Evolutionary conservation across 2,329 filamentous ascomycete species (phyloP).

Genomic region (Fusarium nodosum): DNA sequence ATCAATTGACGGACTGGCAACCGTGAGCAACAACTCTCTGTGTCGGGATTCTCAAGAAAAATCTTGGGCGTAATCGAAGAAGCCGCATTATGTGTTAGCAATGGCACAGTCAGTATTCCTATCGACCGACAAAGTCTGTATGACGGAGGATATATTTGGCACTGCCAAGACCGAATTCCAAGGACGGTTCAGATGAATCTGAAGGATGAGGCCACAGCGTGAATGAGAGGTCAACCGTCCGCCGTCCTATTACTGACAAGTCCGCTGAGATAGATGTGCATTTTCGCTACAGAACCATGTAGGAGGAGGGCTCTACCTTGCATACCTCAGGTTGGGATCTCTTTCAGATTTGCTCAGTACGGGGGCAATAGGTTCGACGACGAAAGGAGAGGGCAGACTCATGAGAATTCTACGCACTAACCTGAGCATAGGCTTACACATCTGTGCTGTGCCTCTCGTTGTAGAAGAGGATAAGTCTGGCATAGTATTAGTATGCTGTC

Average conservation of each 20-base stretch:
- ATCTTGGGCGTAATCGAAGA: neutral
- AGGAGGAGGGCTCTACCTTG: neutral
- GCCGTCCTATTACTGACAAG: neutral
- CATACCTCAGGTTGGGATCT: neutral
- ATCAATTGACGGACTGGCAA: neutral
- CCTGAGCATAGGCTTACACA: conserved; percentile 1
- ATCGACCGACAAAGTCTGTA: neutral
- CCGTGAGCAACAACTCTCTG: neutral
- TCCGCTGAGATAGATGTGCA: neutral
- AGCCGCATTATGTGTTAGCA: neutral
- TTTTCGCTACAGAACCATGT: neutral
- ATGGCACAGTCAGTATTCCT: neutral
- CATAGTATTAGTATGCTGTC: conserved; percentile 18
- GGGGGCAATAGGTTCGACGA: neutral
- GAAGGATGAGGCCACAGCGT: neutral
- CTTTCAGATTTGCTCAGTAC: neutral
- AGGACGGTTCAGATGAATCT: conserved; percentile 18
- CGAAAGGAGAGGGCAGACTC: conserved; percentile 6
- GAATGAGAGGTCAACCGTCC: neutral
- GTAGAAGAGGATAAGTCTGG: conserved; percentile 4
- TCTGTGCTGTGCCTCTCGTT: neutral
- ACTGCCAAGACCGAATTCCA: neutral
- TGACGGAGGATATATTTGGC: neutral
- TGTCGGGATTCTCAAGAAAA: neutral
- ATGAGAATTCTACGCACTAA: neutral